These are phyloP conservation scores for Claviceps lovelessii DNA, from an alignment of 2,329 filamentous ascomycete genomes.

Conservation along the genomic window DNA sequence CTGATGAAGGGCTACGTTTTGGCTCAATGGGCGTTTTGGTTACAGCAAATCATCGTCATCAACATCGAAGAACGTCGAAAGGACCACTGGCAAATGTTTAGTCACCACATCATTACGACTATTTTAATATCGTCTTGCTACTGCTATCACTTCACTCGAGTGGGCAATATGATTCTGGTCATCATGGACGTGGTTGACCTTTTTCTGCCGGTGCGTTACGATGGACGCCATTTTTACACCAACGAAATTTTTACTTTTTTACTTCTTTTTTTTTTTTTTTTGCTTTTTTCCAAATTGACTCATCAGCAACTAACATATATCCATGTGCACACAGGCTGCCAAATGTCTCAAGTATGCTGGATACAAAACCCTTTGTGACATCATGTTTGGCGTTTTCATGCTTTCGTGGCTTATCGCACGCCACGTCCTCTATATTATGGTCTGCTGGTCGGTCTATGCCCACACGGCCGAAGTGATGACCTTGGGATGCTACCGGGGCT, in stretches of 20 bases:
- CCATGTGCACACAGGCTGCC: conserved; percentile 43
- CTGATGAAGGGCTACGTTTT: conserved; percentile 82
- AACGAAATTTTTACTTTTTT: background rate
- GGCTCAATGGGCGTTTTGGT: conserved; percentile 80
- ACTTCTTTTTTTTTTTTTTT: background rate
- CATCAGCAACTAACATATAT: background rate
- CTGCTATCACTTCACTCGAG: conserved; percentile 70
- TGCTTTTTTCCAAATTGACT: background rate
- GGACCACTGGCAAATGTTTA: conserved; percentile 92
- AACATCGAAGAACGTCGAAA: conserved; percentile 90
- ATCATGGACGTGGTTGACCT: conserved; percentile 92
- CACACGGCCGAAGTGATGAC: conserved; percentile 49
- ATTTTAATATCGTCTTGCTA: conserved; percentile 70
- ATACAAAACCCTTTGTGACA: conserved; percentile 62
- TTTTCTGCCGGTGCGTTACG: conserved; percentile 57
- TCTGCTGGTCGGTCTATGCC: conserved; percentile 69
- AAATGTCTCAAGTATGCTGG: conserved; percentile 89
- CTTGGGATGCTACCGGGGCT: conserved; percentile 57
- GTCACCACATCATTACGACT: conserved; percentile 87
- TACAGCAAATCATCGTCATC: conserved; percentile 87
- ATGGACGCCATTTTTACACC: background rate
- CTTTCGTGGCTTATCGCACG: conserved; percentile 69
- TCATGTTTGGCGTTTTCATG: conserved; percentile 76
- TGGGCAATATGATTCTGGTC: conserved; percentile 77
- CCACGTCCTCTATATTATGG: conserved; percentile 63